Evolutionary conservation across 495 filamentous ascomycete genomes (phyloP), one percentile per base, ranked within the genome.

Genomic region (Monascus purpureus): DNA sequence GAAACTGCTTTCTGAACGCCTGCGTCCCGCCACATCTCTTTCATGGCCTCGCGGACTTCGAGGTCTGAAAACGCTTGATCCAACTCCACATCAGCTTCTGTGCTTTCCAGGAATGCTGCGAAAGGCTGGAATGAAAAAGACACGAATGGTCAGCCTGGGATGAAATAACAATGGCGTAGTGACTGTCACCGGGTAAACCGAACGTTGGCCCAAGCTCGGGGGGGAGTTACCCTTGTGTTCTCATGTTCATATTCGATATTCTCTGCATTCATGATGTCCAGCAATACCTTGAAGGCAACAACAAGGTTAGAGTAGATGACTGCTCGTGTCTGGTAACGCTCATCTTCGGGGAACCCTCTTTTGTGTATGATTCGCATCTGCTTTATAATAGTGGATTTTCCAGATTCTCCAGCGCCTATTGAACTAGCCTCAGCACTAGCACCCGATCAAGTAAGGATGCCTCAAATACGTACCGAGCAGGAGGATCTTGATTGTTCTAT

Each of bases 321-420:
- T 25, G 82, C 80, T 40, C 88, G 82, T 57, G 83, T 93, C 59
- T 93, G 85, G 41, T 87, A 75, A 42, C 88, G 80, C 54, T 97
- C 90, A 41, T 75, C 78, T 42, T 87, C 76, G 26, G 80, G 82
- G 54, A 95, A 96, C 13, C 92, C 90, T 51, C 83, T 73, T 25
- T 84, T 78, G 50, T 97, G 87, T 44, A 97, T 96, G 55, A 97
- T 77, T 49, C 88, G 86, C 90, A 97, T 97, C 67, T 97, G 90
- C 64, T 97, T 97, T 32, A 97, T 71, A 37, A 97, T 87, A 4
- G 90, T 97, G 6, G 90, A 97, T 53, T 97, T 97, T 26, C 90
- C 90, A 17, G 85, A 93, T 62, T 97, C 90, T 46, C 90, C 90
- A 46, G 90, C 90, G 52, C 90, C 90, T 96, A 28, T 8, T 35